These are phyloP conservation scores for Aspergillus transmontanensis DNA, from an alignment of 2,329 filamentous ascomycete species.

Conservation along the genomic window DNA sequence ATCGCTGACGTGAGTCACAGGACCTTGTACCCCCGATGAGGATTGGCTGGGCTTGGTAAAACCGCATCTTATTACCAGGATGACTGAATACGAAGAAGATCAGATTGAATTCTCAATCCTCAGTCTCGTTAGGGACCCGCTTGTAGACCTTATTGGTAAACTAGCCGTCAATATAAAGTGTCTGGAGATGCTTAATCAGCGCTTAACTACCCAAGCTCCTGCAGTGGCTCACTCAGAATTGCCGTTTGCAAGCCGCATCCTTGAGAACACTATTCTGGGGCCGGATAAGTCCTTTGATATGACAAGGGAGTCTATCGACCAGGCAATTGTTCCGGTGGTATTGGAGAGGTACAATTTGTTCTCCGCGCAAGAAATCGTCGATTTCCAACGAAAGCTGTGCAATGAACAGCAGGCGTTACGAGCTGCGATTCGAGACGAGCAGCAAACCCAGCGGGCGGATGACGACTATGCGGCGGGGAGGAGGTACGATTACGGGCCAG, in stretches of 20 bases:
- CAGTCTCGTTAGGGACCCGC: conserved; percentile 70
- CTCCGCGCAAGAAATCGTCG: conserved; percentile 34
- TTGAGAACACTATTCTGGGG: conserved; percentile 30
- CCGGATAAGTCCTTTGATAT: conserved; percentile 42
- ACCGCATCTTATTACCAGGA: conserved; percentile 67
- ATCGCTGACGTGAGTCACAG: conserved; percentile 23
- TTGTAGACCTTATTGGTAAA: conserved; percentile 50
- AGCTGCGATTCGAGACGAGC: conserved; percentile 42
- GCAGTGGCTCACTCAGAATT: conserved; percentile 1
- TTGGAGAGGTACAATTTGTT: conserved; percentile 26
- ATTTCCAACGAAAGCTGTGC: conserved; percentile 31
- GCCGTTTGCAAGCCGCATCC: conserved; percentile 6
- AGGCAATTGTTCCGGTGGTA: conserved; percentile 28
- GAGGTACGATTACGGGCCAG: conserved; percentile 67
- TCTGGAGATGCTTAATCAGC: conserved; percentile 42
- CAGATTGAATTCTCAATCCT: conserved; percentile 77
- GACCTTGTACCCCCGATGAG: conserved; percentile 42
- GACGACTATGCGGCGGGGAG: conserved; percentile 45
- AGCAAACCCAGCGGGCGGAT: conserved; percentile 41
- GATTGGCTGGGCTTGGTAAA: conserved; percentile 70
- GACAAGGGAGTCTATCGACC: conserved; percentile 36
- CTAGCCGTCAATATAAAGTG: conserved; percentile 50
- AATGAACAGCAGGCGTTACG: conserved; percentile 36
- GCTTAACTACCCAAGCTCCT: conserved; percentile 16
- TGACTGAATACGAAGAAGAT: conserved; percentile 66